These are phyloP conservation scores for Calonectria pseudoreteaudii DNA, from an alignment of 2,329 filamentous ascomycete genomes.

Conservation along the genomic window DNA sequence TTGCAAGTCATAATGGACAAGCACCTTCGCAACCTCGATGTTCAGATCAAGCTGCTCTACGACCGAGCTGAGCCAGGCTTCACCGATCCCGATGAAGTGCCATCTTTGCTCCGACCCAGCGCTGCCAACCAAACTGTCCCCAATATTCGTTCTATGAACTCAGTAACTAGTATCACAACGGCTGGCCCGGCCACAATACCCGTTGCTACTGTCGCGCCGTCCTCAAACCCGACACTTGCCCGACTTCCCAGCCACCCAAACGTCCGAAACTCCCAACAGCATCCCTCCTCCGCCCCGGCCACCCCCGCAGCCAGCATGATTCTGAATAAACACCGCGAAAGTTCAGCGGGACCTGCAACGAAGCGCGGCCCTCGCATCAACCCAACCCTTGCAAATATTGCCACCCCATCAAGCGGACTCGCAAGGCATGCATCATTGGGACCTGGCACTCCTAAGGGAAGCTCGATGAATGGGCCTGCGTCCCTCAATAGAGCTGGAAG, in stretches of 20 bases:
- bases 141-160: slow-evolving; percentile 56
- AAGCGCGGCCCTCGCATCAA: slow-evolving; percentile 66
- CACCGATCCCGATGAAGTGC: slow-evolving; percentile 71
- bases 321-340: slow-evolving; percentile 68
- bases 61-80: slow-evolving; percentile 72
- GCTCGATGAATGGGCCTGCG: slow-evolving; percentile 45
- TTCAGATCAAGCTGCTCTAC: slow-evolving; percentile 71
- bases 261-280: slow-evolving; percentile 62
- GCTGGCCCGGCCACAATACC: slow-evolving; percentile 41
- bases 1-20: slow-evolving; percentile 70
- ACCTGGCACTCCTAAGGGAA: slow-evolving; percentile 69
- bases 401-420: slow-evolving; percentile 67
- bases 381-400: slow-evolving; percentile 59
- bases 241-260: slow-evolving; percentile 59
- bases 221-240: slow-evolving; percentile 55
- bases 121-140: slow-evolving; percentile 62
- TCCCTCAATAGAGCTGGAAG: slow-evolving; percentile 65
- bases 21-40: slow-evolving; percentile 71
- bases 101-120: slow-evolving; percentile 70
- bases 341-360: slow-evolving; percentile 68
- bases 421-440: slow-evolving; percentile 73
- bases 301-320: slow-evolving; percentile 72
- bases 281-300: slow-evolving; percentile 68
- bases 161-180: slow-evolving; percentile 51
- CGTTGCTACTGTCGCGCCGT: slow-evolving; percentile 42